A percentile compares a stretch with the other conserved stretches of the same genome.
Conservation (phyloP, 805 yeast species). For the Teunomyces gatunensis region DNA sequence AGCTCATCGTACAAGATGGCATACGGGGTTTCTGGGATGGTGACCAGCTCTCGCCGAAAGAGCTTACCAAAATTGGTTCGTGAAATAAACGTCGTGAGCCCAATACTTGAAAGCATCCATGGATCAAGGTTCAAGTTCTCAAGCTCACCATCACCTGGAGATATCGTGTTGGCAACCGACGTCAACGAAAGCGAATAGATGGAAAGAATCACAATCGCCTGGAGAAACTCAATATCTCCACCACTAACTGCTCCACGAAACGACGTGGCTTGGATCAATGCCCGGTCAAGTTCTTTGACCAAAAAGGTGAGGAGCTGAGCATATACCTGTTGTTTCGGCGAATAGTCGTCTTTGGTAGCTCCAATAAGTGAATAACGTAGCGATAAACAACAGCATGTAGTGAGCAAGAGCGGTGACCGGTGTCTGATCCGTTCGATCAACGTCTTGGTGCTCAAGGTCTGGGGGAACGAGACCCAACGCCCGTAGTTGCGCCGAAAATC, state of each 20-base stretch:
- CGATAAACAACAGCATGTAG: constrained; percentile 63
- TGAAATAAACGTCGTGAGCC: constrained; percentile 59
- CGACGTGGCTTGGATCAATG: constrained; percentile 35
- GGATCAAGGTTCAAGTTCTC: constrained; percentile 57
- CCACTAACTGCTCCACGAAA: constrained; percentile 12
- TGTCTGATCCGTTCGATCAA: constrained; percentile 48
- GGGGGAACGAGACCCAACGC: constrained; percentile 75
- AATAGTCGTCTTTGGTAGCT: constrained; percentile 7
- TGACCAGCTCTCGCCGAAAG: constrained; percentile 12
- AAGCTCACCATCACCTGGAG: constrained; percentile 8
- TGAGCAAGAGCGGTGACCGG: constrained; percentile 61
- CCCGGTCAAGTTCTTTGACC: constrained; percentile 46
- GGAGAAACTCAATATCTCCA: constrained; percentile 57
- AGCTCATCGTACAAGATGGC: constrained; percentile 32
- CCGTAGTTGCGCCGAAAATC: constrained; percentile 68
- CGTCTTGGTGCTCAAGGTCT: constrained; percentile 43
- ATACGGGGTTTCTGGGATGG: constrained; percentile 7
- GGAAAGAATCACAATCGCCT: constrained; percentile 63
- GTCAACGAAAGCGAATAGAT: constrained; percentile 64
- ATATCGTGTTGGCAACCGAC: constrained; percentile 26
- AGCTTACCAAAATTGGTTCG: constrained; percentile 46
- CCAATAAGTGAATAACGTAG: constrained; percentile 46
- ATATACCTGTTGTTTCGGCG: constrained; percentile 33
- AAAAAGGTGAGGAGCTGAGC: constrained; percentile 44
- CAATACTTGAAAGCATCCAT: constrained; percentile 67